A percentile compares a stretch with the other conserved stretches of the same genome.
Evolutionary conservation across 768 basidiomycete genomes (phyloP).

Genomic region (Gloeostereum incarnatum): DNA sequence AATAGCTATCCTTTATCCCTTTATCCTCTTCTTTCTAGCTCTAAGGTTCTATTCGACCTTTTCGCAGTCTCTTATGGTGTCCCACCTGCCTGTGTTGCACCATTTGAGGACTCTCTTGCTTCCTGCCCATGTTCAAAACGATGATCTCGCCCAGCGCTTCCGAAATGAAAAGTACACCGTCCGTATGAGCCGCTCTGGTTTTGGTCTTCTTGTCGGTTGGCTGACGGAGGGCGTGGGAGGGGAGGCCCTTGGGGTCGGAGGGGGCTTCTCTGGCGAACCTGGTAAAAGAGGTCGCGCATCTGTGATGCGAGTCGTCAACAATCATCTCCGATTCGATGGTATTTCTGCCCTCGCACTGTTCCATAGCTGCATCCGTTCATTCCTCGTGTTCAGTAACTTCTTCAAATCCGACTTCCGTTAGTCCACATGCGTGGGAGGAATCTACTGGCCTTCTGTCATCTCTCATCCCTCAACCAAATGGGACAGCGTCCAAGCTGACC

Average conservation of each 20-base stretch:
- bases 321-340: constrained; percentile 89
- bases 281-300: constrained; percentile 82
- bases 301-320: constrained; percentile 91
- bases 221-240: constrained; percentile 87
- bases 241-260: constrained; percentile 71
- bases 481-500: constrained; percentile 36
- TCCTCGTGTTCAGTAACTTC: constrained; percentile 47
- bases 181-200: constrained; percentile 85
- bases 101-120: constrained; percentile 75
- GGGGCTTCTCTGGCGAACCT: constrained; percentile 72
- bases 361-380: constrained; percentile 11
- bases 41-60: constrained; percentile 67
- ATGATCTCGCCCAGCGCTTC: constrained; percentile 77
- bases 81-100: constrained; percentile 63
- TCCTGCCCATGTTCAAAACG: constrained; percentile 76
- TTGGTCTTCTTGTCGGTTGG: constrained; percentile 91
- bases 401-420: constrained; percentile 54
- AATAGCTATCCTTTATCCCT: background rate
- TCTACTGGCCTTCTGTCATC: constrained; percentile 77
- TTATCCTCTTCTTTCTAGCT: constrained; percentile 30
- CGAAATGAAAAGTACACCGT: constrained; percentile 87
- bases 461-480: constrained; percentile 56
- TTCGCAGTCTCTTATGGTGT: constrained; percentile 52
- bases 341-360: constrained; percentile 13
- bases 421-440: constrained; percentile 71